These are phyloP conservation scores for Saccharomycopsis fibuligera DNA, from an alignment of 805 yeast genomes.

Conservation along the genomic window DNA sequence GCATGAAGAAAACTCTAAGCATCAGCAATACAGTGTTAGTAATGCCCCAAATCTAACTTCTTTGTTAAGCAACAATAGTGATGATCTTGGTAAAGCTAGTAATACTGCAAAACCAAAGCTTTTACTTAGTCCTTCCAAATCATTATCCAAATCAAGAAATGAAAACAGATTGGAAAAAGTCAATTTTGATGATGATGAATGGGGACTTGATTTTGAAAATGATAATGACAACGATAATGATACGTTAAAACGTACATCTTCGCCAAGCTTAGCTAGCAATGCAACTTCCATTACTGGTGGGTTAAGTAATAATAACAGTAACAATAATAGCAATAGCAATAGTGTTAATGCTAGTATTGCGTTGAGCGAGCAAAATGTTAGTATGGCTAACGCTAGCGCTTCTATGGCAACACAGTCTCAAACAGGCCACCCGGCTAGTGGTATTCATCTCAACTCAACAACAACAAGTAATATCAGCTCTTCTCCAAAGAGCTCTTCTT, in stretches of 20 bases:
- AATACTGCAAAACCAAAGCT: slow-evolving; percentile 4
- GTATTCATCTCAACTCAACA: too few relatives aligned
- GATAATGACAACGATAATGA: background rate
- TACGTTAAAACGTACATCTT: too few relatives aligned
- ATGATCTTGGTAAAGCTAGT: background rate
- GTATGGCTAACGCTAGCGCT: background rate
- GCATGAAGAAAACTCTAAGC: too few relatives aligned
- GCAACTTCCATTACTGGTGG: too few relatives aligned
- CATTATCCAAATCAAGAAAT: slow-evolving; percentile 6
- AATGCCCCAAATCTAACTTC: background rate
- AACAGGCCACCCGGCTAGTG: too few relatives aligned
- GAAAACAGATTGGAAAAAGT: slow-evolving; percentile 5
- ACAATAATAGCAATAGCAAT: background rate
- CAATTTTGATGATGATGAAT: slow-evolving; percentile 6
- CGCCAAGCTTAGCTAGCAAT: too few relatives aligned
- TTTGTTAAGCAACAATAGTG: background rate
- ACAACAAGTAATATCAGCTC: too few relatives aligned
- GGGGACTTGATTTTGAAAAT: background rate
- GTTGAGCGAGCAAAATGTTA: background rate
- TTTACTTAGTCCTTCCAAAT: slow-evolving; percentile 15
- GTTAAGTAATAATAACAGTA: background rate
- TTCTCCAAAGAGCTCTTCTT: too few relatives aligned
- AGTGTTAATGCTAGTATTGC: background rate
- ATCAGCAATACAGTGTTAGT: background rate
- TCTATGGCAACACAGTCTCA: background rate